Conservation (phyloP, 768 basidiomycete species). For the Leccinum disarticulatum region DNA sequence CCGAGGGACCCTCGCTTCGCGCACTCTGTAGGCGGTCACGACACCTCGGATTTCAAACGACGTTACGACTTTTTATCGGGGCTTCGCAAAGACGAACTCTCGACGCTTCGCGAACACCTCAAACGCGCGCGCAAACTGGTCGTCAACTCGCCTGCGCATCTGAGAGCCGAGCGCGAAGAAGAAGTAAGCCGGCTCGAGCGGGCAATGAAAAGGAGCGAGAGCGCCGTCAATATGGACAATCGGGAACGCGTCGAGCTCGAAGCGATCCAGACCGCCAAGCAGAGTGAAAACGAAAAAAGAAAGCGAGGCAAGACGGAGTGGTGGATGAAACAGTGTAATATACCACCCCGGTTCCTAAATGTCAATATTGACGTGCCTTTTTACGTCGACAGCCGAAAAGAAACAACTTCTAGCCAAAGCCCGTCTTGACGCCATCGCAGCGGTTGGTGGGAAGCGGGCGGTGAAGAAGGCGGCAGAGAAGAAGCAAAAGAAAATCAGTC, state of each 20-base stretch:
- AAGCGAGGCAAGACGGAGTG: conserved; percentile 78
- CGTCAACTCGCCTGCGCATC: conserved; percentile 56
- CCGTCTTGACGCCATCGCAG: conserved; percentile 75
- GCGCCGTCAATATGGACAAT: conserved; percentile 69
- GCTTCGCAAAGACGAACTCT: conserved; percentile 63
- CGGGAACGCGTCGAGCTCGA: conserved; percentile 69
- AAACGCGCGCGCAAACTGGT: conserved; percentile 68
- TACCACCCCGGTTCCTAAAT: not conserved
- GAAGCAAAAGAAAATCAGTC: conserved; percentile 81
- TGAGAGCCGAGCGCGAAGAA: conserved; percentile 57
- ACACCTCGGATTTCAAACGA: conserved; percentile 59
- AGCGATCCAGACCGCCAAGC: conserved; percentile 49
- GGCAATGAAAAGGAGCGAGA: conserved; percentile 76
- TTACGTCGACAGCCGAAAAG: conserved; percentile 61
- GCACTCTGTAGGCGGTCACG: conserved; percentile 66
- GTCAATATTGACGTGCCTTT: conserved; percentile 1
- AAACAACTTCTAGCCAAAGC: conserved; percentile 71
- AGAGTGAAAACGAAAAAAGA: conserved; percentile 57
- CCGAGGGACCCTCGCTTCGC: conserved; percentile 87
- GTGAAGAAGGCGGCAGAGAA: conserved; percentile 89
- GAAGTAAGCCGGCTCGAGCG: conserved; percentile 72
- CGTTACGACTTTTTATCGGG: conserved; percentile 76
- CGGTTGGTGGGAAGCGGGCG: conserved; percentile 72
- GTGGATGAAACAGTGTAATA: conserved; percentile 78
- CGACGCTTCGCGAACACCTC: conserved; percentile 60